A percentile compares a stretch with the other conserved stretches of the same genome.
Conservation (phyloP, 495 filamentous ascomycete species). For the Aspergillus diversus region DNA sequence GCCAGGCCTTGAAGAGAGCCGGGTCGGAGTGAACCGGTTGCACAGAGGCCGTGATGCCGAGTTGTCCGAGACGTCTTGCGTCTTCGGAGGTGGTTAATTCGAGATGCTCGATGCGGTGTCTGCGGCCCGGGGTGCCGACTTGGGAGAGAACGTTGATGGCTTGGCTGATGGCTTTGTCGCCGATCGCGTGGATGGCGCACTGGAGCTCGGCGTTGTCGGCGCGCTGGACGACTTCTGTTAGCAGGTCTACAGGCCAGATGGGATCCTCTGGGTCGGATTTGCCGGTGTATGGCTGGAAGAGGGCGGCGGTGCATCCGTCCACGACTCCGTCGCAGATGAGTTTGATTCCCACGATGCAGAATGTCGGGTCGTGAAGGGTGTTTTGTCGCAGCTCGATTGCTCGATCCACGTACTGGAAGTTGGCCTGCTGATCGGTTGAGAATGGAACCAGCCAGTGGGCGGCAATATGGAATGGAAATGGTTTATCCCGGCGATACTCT, state of each 20-base stretch:
- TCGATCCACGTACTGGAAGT: constrained; percentile 54
- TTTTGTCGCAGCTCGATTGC: constrained; percentile 52
- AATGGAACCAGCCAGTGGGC: constrained; percentile 66
- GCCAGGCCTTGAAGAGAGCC: constrained; percentile 61
- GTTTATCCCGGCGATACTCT: constrained; percentile 41
- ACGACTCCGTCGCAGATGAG: constrained; percentile 65
- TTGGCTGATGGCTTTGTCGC: constrained; percentile 58
- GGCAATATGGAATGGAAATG: constrained; percentile 60
- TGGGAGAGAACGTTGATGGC: constrained; percentile 55
- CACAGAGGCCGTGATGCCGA: constrained; percentile 62
- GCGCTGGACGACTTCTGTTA: constrained; percentile 56
- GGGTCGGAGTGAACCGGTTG: constrained; percentile 66
- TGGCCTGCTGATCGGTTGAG: constrained; percentile 40
- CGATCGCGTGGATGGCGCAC: constrained; percentile 69
- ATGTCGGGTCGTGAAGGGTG: constrained; percentile 51
- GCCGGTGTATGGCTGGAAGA: constrained; percentile 58
- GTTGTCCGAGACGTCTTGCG: constrained; percentile 53
- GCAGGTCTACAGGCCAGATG: constrained; percentile 53
- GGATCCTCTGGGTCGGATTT: constrained; percentile 48
- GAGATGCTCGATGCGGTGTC: constrained; percentile 64
- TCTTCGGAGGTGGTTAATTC: constrained; percentile 57
- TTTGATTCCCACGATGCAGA: constrained; percentile 61
- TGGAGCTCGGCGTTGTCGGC: constrained; percentile 60
- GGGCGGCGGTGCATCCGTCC: constrained; percentile 62
- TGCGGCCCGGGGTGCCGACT: constrained; percentile 15